These are phyloP conservation scores for Colletotrichum sp. DNA, from an alignment of 2,329 filamentous ascomycete genomes.

Conservation along the genomic window DNA sequence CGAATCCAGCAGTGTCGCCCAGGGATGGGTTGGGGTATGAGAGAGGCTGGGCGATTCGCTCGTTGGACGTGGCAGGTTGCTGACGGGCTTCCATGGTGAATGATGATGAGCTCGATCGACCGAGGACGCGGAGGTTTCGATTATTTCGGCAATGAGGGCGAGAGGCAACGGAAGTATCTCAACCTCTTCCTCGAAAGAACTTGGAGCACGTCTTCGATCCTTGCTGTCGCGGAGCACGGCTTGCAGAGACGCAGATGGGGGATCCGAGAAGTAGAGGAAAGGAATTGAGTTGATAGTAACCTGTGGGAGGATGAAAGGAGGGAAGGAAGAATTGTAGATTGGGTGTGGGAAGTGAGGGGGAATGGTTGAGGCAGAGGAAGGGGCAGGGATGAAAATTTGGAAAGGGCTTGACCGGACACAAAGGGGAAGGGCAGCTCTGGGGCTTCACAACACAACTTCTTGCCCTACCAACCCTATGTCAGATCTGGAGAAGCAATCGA, in stretches of 20 bases:
- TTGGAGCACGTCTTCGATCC: background rate
- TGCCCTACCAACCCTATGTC: background rate
- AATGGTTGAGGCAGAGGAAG: background rate
- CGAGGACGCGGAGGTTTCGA: background rate
- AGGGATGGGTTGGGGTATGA: conserved; percentile 29
- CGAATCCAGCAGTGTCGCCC: conserved; percentile 24
- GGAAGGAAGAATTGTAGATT: background rate
- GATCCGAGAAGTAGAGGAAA: background rate
- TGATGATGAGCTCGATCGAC: background rate
- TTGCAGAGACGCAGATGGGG: background rate
- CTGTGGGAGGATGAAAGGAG: background rate
- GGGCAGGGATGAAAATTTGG: background rate
- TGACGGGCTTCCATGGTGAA: background rate
- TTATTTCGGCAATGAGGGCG: background rate
- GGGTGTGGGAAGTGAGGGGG: background rate
- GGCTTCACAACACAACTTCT: background rate
- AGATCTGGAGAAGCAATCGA: background rate
- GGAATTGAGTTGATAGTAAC: background rate
- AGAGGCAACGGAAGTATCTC: background rate
- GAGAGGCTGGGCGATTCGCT: conserved; percentile 10
- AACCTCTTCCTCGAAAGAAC: background rate
- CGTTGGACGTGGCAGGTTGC: background rate
- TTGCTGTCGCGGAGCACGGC: background rate
- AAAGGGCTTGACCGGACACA: background rate
- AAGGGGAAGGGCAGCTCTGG: background rate